These are phyloP conservation scores for Cadophora gregata DNA, from an alignment of 2,329 filamentous ascomycete species.

Conservation along the genomic window DNA sequence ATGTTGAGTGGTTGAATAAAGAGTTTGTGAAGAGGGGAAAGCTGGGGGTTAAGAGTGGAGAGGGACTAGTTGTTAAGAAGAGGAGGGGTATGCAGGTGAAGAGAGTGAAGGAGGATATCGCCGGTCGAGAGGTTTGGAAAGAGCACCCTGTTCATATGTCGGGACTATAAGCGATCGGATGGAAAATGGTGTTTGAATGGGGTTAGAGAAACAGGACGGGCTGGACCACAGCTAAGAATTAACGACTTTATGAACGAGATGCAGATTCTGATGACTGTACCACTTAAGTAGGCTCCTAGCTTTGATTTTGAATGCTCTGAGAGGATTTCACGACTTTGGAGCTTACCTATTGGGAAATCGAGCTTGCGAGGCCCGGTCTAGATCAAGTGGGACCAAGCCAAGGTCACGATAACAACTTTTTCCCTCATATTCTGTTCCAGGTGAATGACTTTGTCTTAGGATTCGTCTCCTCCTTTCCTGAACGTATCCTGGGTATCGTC, in stretches of 20 bases:
- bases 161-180: conserved; percentile 2
- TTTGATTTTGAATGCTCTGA: too few species aligned
- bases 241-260: neutral
- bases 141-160: conserved; percentile 29
- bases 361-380: too few species aligned
- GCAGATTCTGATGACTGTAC: too few species aligned
- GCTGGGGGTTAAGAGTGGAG: conserved; percentile 45
- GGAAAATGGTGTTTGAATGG: neutral
- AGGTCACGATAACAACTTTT: too few species aligned
- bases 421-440: neutral
- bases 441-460: neutral
- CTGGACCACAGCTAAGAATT: conserved; percentile 3
- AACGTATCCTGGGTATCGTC: neutral
- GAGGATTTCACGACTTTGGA: too few species aligned
- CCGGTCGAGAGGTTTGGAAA: conserved; percentile 25
- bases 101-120: conserved; percentile 39
- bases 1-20: conserved; percentile 42
- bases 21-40: conserved; percentile 42
- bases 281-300: too few species aligned
- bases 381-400: too few species aligned
- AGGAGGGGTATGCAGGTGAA: neutral
- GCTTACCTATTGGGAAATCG: too few species aligned
- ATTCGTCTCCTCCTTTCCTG: neutral
- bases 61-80: conserved; percentile 34
- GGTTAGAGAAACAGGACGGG: conserved; percentile 6